These are phyloP conservation scores for Septoria petroselini DNA, from an alignment of 2,329 filamentous ascomycete species.

Conservation along the genomic window DNA sequence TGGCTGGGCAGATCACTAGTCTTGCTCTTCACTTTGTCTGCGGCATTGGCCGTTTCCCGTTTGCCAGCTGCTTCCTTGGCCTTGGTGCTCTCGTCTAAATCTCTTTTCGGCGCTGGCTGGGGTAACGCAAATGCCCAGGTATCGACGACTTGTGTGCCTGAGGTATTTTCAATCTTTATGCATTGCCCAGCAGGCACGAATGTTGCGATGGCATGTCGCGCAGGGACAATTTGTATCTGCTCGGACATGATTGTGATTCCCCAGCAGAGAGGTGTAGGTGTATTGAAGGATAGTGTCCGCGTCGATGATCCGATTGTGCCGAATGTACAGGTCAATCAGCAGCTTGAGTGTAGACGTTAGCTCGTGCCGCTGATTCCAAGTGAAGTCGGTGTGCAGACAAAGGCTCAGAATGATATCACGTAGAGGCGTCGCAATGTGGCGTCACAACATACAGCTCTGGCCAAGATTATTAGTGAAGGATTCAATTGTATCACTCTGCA, in stretches of 20 bases:
- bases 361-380: no score
- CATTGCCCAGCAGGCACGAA: conserved; percentile 46
- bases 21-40: conserved; percentile 32
- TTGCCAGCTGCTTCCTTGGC: conserved; percentile 25
- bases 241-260: conserved; percentile 17
- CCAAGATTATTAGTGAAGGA: conserved; percentile 16
- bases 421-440: conserved; percentile 11
- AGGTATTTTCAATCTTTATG: conserved; percentile 52
- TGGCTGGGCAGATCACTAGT: conserved; percentile 34
- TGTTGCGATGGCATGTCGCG: conserved; percentile 31
- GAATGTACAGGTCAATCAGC: no score
- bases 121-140: conserved; percentile 51
- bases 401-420: no score
- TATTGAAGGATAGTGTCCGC: no score
- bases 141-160: conserved; percentile 50
- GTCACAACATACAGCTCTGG: conserved; percentile 17
- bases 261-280: no score
- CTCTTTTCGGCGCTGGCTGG: conserved; percentile 40
- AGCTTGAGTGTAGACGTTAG: not conserved
- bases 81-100: conserved; percentile 22
- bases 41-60: conserved; percentile 22
- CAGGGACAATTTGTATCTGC: conserved; percentile 47
- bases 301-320: no score
- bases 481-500: conserved; percentile 23
- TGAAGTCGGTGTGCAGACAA: no score